A percentile compares a stretch with the other conserved stretches of the same genome.
Evolutionary conservation across 2,329 filamentous ascomycete species (phyloP).

Genomic region (Phyllosticta paracitricarpa): DNA sequence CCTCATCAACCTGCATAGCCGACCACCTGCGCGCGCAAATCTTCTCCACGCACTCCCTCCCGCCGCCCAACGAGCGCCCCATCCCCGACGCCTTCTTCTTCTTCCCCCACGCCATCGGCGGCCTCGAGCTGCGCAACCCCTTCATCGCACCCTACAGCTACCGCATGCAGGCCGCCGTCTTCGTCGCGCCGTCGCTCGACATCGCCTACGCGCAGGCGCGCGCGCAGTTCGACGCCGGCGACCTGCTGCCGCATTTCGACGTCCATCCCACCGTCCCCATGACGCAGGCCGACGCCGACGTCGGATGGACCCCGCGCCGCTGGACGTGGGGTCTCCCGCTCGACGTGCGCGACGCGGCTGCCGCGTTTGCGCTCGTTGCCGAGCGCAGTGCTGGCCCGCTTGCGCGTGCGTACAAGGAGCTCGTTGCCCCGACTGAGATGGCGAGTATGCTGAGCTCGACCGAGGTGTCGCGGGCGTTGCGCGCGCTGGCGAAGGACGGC

Average conservation of each 20-base stretch:
- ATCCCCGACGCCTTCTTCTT: slow-evolving; percentile 40
- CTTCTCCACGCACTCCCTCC: slow-evolving; percentile 25
- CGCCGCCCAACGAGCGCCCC: slow-evolving; percentile 13
- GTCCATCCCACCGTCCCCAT: neutral
- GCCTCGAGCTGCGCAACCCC: slow-evolving; percentile 38
- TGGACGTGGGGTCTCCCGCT: no score
- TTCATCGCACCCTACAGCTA: slow-evolving; percentile 34
- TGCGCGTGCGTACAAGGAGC: slow-evolving; percentile 23
- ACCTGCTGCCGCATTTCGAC: neutral
- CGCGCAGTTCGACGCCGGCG: slow-evolving; percentile 21
- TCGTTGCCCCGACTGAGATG: slow-evolving; percentile 20
- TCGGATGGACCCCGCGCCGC: no score
- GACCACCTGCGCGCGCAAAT: slow-evolving; percentile 39
- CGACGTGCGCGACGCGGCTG: slow-evolving; percentile 6
- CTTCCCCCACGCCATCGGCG: slow-evolving; percentile 37
- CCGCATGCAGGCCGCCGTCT: slow-evolving; percentile 19
- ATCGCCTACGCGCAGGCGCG: slow-evolving; percentile 23
- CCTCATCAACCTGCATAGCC: slow-evolving; percentile 33
- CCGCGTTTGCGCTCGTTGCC: slow-evolving; percentile 36
- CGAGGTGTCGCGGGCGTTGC: neutral
- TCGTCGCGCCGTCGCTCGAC: slow-evolving; percentile 13
- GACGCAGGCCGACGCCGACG: neutral
- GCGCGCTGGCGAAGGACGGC: neutral
- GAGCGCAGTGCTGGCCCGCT: slow-evolving; percentile 31
- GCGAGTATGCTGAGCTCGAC: neutral